These are phyloP conservation scores for Aegilops speltoides DNA, from an alignment of 176 grass and related monocot species.

Conservation along the genomic window DNA sequence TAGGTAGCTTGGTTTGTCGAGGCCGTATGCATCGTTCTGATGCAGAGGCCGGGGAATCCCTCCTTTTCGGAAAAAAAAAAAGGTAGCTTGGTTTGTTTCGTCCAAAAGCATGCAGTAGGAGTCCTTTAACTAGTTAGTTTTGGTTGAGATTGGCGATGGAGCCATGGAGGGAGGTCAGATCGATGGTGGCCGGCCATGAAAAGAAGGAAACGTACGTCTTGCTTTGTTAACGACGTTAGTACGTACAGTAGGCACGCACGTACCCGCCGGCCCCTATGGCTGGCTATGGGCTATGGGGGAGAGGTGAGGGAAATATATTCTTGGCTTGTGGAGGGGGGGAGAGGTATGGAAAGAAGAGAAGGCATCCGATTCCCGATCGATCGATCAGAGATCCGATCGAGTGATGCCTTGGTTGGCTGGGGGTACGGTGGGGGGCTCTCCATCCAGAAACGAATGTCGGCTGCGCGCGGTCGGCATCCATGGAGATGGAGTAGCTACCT, in stretches of 20 bases:
- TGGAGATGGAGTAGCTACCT: not conserved
- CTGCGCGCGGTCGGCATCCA: not conserved
- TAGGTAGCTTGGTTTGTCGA: no score
- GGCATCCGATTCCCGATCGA: constrained; percentile 51
- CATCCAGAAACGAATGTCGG: constrained; percentile 47
- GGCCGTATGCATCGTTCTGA: no score
- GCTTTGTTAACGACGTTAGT: not conserved
- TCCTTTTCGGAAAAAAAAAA: no score
- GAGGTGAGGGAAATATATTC: constrained; percentile 20
- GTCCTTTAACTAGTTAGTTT: not conserved
- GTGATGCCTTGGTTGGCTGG: constrained; percentile 33
- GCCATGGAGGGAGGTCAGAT: no score
- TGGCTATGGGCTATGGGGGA: no score
- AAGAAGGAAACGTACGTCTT: constrained; percentile 16
- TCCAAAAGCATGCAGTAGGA: not conserved
- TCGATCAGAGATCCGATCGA: constrained; percentile 24
- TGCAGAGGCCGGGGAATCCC: no score
- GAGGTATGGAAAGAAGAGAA: constrained; percentile 38
- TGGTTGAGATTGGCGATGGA: no score
- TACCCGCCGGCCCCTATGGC: not conserved
- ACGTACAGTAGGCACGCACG: not conserved
- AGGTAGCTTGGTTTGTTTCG: no score
- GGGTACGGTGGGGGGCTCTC: not conserved
- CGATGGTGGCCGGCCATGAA: constrained; percentile 2
- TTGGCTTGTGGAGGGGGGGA: constrained; percentile 22